These are phyloP conservation scores for Tremella yokohamensis DNA, from an alignment of 768 basidiomycete species.

Conservation along the genomic window DNA sequence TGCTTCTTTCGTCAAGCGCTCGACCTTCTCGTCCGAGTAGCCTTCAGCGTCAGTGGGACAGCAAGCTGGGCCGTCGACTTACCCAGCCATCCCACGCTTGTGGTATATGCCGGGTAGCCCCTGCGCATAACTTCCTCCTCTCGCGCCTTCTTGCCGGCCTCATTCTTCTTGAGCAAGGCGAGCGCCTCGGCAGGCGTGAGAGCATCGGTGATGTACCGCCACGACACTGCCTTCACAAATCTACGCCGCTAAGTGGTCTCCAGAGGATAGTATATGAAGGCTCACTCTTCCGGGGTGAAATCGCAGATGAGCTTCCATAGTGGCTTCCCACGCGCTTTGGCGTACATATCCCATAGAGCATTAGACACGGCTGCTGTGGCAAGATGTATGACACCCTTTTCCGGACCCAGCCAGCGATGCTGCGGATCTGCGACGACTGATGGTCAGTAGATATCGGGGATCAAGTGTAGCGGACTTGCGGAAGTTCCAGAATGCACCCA, in stretches of 20 bases:
- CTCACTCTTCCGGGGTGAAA: conserved; percentile 61
- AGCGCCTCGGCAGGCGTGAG: conserved; percentile 89
- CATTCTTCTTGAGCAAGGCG: conserved; percentile 71
- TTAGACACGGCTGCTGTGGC: conserved; percentile 85
- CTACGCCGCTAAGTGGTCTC: conserved; percentile 11
- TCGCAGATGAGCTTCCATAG: conserved; percentile 92
- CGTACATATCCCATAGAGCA: conserved; percentile 80
- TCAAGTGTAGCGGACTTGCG: conserved; percentile 31
- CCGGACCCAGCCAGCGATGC: conserved; percentile 90
- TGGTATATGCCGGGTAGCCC: conserved; percentile 90
- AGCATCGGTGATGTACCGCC: conserved; percentile 87
- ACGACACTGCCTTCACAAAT: conserved; percentile 69
- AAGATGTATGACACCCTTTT: conserved; percentile 92
- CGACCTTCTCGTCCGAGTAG: conserved; percentile 88
- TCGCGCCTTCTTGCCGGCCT: conserved; percentile 70
- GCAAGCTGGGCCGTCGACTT: conserved; percentile 14
- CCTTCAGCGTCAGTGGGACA: conserved; percentile 51
- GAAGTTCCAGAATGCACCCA: conserved; percentile 87
- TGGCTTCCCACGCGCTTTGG: conserved; percentile 65
- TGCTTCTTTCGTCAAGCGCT: conserved; percentile 78
- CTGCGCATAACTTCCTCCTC: conserved; percentile 67
- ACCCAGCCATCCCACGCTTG: conserved; percentile 89
- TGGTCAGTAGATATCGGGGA: conserved; percentile 1
- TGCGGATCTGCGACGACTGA: conserved; percentile 78
- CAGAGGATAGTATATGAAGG: not conserved